phyloP scores from a whole-genome alignment of 108 stramenopile species.

The Conticribra weissflogii region DNA sequence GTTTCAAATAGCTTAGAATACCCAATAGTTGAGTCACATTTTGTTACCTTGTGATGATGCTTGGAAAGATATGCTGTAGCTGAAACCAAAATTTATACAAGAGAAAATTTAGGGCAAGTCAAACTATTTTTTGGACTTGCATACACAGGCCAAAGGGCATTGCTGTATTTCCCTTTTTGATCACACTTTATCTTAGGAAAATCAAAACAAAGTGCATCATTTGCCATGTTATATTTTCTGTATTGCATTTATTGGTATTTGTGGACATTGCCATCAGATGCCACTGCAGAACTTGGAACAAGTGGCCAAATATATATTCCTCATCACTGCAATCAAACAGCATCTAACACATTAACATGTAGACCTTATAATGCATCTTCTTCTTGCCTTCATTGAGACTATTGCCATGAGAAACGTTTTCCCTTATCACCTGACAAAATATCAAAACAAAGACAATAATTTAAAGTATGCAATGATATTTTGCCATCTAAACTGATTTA shows the following conservation, averaged over 20 bases:
- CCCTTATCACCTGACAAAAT: too few relatives aligned
- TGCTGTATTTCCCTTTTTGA: slow-evolving; percentile 7
- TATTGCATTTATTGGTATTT: slow-evolving; percentile 13
- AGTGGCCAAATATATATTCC: slow-evolving; percentile 19
- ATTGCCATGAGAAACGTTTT: too few relatives aligned
- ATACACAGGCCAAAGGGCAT: slow-evolving; percentile 28
- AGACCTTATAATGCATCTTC: slow-evolving; percentile 16
- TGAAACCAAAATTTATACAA: slow-evolving; percentile 12
- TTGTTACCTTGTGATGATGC: too few relatives aligned
- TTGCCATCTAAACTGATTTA: too few relatives aligned
- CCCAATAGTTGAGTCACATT: too few relatives aligned
- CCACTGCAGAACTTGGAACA: slow-evolving; percentile 23
- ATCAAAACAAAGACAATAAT: too few relatives aligned
- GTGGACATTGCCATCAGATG: slow-evolving; percentile 19
- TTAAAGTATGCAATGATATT: too few relatives aligned
- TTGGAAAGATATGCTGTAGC: neutral
- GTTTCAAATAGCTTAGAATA: too few relatives aligned
- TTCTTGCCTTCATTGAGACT: slow-evolving; percentile 10
- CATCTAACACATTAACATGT: neutral
- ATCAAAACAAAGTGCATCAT: slow-evolving; percentile 20
- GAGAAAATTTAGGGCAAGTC: slow-evolving; percentile 25
- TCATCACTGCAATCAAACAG: slow-evolving; percentile 1
- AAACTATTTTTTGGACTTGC: slow-evolving; percentile 12
- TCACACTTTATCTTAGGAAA: slow-evolving; percentile 25
- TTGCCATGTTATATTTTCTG: slow-evolving; percentile 9